Evolutionary conservation across 1,284 basidiomycete species (phyloP), one percentile per base, ranked within the genome.

Genomic region (Meira nashicola): DNA sequence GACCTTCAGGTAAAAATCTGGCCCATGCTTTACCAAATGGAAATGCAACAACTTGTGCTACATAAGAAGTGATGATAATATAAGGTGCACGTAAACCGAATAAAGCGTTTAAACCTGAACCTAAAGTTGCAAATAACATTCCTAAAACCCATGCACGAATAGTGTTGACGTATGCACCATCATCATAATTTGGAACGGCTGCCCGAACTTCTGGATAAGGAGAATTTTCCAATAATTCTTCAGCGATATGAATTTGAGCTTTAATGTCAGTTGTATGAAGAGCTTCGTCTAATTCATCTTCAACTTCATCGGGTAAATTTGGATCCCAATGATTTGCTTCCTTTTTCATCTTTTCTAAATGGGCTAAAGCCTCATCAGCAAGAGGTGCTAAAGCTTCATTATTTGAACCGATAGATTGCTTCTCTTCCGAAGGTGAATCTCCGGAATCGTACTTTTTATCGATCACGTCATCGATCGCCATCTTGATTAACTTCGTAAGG

Each of bases 181-280:
- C 74, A 49, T 77, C 74, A 19, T 74, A 55, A 46, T 75, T 75
- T 11, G 70, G 68, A 5, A 75, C 68, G 3, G 74, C 63, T 1
- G 73, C 68, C 1, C 72, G 68, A 33, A 76, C 74, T 60, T 76
- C 72, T 0, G 64, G 57, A 40, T 74, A 76, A 0, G 71, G 71
- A 28, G 70, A 73, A 44, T 76, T 72, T 11, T 74, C 68, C 21
- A 73, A 68, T 5, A 67, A 47, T 8, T 55, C 39, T 19, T 67
- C 54, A 28, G 56, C 65, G 8, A 67, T 46, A 4, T 25, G 21
- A 0, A 65, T 43, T 39, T 67, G 60, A 15, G 63, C 57, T 40
- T 62, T 61, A 2, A 59, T 41, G 37, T 67, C 60, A 19, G 57
- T 58, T 5, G 21, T 48, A 19, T 64, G 54, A 9, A 67, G 58